Conservation (phyloP, 768 basidiomycete species). For the Suillus paluster region DNA sequence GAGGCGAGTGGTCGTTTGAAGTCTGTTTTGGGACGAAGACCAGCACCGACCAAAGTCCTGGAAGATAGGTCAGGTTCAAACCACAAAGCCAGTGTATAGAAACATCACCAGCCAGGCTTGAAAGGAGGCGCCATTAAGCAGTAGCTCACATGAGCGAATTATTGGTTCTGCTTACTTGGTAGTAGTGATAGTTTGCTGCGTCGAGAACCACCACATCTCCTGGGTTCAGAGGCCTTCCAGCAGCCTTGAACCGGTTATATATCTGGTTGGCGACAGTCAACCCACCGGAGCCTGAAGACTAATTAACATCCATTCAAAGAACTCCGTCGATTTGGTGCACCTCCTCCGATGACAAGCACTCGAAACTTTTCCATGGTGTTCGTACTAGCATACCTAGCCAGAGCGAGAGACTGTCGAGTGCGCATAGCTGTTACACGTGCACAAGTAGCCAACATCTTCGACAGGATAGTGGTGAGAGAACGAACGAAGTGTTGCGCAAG, state of each 20-base stretch:
- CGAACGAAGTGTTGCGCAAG: background rate
- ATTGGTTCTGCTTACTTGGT: slow-evolving; percentile 58
- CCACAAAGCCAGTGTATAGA: background rate
- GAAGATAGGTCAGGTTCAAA: background rate
- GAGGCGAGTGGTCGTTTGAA: slow-evolving; percentile 68
- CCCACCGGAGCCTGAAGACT: slow-evolving; percentile 72
- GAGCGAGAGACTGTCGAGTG: slow-evolving; percentile 10
- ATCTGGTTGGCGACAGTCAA: slow-evolving; percentile 88
- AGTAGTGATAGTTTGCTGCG: slow-evolving; percentile 80
- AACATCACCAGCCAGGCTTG: slow-evolving; percentile 84
- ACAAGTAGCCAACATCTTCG: slow-evolving; percentile 17
- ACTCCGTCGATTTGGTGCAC: slow-evolving; percentile 42
- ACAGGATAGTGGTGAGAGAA: slow-evolving; percentile 3
- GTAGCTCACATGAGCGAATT: background rate
- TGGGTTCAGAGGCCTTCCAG: slow-evolving; percentile 65
- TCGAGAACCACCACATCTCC: slow-evolving; percentile 91
- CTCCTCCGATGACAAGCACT: slow-evolving; percentile 87
- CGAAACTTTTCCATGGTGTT: slow-evolving; percentile 63
- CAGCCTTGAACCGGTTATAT: slow-evolving; percentile 73
- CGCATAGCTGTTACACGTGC: slow-evolving; percentile 11
- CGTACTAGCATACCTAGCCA: slow-evolving; percentile 29
- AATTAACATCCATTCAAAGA: slow-evolving; percentile 3
- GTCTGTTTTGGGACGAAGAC: slow-evolving; percentile 71
- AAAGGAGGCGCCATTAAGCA: slow-evolving; percentile 10
- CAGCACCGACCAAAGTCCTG: slow-evolving; percentile 94